Evolutionary conservation across 805 yeast species (phyloP).

Genomic region (Myxozyma nipponensis): DNA sequence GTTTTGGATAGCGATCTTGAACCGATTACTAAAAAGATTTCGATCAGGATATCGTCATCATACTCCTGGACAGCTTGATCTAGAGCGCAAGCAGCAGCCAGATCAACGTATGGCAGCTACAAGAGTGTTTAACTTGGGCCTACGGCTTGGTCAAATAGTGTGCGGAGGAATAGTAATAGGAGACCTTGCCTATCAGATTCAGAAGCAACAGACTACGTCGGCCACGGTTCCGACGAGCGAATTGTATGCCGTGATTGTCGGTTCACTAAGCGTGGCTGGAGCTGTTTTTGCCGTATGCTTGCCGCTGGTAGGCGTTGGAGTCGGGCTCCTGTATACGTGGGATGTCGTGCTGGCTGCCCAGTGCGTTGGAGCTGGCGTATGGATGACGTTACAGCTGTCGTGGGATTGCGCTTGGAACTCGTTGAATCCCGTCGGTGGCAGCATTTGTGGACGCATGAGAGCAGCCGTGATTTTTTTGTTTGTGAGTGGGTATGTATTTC

Average conservation of each 20-base stretch:
- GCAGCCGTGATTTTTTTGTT: constrained; percentile 18
- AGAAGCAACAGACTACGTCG: background rate
- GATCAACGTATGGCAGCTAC: background rate
- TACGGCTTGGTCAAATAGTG: constrained; percentile 11
- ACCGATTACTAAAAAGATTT: too few species aligned
- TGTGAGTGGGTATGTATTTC: constrained; percentile 14
- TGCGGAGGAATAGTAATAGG: constrained; percentile 12
- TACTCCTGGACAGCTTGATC: too few species aligned
- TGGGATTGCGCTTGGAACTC: constrained; percentile 18
- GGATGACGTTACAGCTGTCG: constrained; percentile 4
- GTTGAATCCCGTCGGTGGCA: constrained; percentile 16
- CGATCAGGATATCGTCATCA: too few species aligned
- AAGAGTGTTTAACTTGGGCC: background rate
- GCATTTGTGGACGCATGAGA: constrained; percentile 17
- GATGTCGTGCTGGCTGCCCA: constrained; percentile 10
- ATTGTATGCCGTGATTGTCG: constrained; percentile 3
- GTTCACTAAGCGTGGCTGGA: constrained; percentile 11
- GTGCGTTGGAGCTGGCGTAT: constrained; percentile 6
- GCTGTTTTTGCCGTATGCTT: constrained; percentile 1
- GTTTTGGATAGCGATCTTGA: too few species aligned
- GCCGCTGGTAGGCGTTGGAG: background rate
- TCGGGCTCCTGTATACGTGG: constrained; percentile 9
- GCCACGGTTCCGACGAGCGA: constrained; percentile 5
- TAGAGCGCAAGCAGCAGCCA: background rate
- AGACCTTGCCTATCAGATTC: constrained; percentile 13